Percentiles rank a stretch among this genome's conserved stretches.
Conservation (phyloP, 1,139 yeast species). For the Scheffersomyces segobiensis region DNA sequence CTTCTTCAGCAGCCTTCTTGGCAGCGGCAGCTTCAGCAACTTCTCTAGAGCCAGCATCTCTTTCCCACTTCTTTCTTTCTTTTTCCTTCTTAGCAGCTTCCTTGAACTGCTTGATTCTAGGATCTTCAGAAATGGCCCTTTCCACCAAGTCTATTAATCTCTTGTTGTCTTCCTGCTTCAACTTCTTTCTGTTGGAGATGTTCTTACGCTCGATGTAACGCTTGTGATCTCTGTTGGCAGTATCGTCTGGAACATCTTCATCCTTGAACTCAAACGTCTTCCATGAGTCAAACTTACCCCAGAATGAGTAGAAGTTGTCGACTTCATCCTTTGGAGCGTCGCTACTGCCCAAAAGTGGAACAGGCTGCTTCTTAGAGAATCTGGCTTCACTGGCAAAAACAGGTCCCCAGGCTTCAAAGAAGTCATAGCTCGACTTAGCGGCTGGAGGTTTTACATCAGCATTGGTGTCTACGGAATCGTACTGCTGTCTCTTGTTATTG, state of each 20-base stretch:
- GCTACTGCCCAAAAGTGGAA: constrained; percentile 74
- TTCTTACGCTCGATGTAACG: constrained; percentile 98
- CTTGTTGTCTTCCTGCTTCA: constrained; percentile 96
- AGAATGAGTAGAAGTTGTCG: constrained; percentile 84
- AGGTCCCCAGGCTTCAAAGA: constrained; percentile 90
- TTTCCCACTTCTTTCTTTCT: constrained; percentile 96
- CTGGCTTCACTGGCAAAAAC: constrained; percentile 89
- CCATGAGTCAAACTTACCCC: constrained; percentile 98
- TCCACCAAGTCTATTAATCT: constrained; percentile 85
- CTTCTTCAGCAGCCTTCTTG: constrained; percentile 84
- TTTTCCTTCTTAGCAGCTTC: constrained; percentile 94
- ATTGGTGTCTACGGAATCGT: constrained; percentile 88
- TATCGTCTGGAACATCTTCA: constrained; percentile 99
- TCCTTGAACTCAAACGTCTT: constrained; percentile 96
- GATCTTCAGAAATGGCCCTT: constrained; percentile 86
- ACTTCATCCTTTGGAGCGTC: constrained; percentile 78
- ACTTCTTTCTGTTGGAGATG: constrained; percentile 94
- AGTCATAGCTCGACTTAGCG: constrained; percentile 65
- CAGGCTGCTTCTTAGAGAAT: constrained; percentile 89
- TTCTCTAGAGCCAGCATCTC: constrained; percentile 95
- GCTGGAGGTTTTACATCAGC: constrained; percentile 85
- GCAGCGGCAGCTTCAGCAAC: constrained; percentile 87
- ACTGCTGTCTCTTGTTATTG: constrained; percentile 84
- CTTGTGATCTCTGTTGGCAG: constrained; percentile 98
- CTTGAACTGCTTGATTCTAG: constrained; percentile 91